A percentile compares a stretch with the other conserved stretches of the same genome.
These are phyloP conservation scores for Gillenia trifoliata DNA, from an alignment of 306 rosid species.

Conservation along the genomic window DNA sequence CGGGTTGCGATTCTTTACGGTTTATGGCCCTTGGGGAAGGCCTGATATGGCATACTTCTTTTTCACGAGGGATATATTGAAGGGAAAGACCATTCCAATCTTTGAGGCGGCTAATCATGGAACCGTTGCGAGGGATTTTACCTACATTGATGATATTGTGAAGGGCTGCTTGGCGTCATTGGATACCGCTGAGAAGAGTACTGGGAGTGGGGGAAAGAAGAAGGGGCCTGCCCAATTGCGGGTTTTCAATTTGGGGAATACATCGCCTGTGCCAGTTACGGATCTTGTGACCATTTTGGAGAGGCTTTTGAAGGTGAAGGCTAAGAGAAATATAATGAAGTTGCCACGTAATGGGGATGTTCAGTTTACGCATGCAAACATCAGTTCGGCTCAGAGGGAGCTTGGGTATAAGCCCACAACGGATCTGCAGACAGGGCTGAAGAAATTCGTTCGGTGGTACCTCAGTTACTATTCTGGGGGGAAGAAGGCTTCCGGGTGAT, in stretches of 20 bases:
- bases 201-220: constrained; percentile 97
- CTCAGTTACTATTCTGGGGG: constrained; percentile 69
- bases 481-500: constrained; percentile 67
- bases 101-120: constrained; percentile 87
- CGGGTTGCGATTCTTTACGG: constrained; percentile 86
- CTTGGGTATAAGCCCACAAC: constrained; percentile 84
- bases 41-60: constrained; percentile 98
- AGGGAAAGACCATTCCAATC: constrained; percentile 69
- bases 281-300: constrained; percentile 90
- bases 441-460: constrained; percentile 95
- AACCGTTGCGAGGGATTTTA: constrained; percentile 89
- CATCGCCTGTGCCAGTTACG: constrained; percentile 81
- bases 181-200: constrained; percentile 95
- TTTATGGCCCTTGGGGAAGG: constrained; percentile 99
- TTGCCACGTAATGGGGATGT: constrained; percentile 95
- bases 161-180: constrained; percentile 84
- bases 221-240: constrained; percentile 81
- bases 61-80: constrained; percentile 81
- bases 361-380: constrained; percentile 89
- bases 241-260: constrained; percentile 91
- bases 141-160: constrained; percentile 96
- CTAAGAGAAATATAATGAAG: constrained; percentile 68
- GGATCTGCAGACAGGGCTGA: constrained; percentile 82
- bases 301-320: constrained; percentile 87
- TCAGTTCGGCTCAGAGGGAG: constrained; percentile 81